phyloP scores from a whole-genome alignment of 768 basidiomycete species.

The Lactarius trivialis region DNA sequence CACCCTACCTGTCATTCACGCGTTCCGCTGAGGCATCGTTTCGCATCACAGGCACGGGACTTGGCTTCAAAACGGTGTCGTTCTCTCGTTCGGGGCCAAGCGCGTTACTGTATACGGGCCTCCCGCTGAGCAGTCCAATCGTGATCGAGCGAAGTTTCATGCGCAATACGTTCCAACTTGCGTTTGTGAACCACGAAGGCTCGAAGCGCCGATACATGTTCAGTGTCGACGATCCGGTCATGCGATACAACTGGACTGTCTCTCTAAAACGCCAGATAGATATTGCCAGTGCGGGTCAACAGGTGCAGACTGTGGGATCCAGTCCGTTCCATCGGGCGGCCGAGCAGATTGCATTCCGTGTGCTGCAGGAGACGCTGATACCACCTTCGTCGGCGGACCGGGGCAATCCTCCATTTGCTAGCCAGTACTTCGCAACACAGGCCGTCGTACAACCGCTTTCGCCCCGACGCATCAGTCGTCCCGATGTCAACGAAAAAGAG shows the following conservation, averaged over 20 bases:
- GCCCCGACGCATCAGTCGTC: constrained; percentile 23
- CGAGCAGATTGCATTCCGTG: constrained; percentile 69
- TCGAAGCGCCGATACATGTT: constrained; percentile 89
- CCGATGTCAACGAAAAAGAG: constrained; percentile 13
- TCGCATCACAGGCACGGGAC: constrained; percentile 77
- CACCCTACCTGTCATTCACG: constrained; percentile 71
- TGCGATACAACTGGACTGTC: constrained; percentile 67
- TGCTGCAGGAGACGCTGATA: constrained; percentile 80
- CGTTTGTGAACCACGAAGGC: constrained; percentile 65
- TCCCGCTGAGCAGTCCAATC: constrained; percentile 73
- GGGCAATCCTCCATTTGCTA: constrained; percentile 24
- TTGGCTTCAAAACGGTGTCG: constrained; percentile 78
- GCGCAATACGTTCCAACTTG: constrained; percentile 92
- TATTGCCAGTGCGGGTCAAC: constrained; percentile 31
- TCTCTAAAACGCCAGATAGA: constrained; percentile 66
- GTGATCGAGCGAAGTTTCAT: constrained; percentile 90
- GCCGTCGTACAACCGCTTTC: constrained; percentile 24
- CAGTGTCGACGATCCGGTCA: constrained; percentile 75
- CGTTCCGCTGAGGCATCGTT: constrained; percentile 81
- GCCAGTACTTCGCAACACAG: constrained; percentile 31
- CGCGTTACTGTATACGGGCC: constrained; percentile 72
- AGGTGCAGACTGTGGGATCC: constrained; percentile 27
- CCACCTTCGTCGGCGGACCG: constrained; percentile 26
- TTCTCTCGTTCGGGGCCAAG: constrained; percentile 81
- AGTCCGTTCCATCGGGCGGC: constrained; percentile 55